A percentile compares a stretch with the other conserved stretches of the same genome.
These are phyloP conservation scores for Dalechampia spathulata DNA, from an alignment of 441 rosid genomes.

Conservation along the genomic window DNA sequence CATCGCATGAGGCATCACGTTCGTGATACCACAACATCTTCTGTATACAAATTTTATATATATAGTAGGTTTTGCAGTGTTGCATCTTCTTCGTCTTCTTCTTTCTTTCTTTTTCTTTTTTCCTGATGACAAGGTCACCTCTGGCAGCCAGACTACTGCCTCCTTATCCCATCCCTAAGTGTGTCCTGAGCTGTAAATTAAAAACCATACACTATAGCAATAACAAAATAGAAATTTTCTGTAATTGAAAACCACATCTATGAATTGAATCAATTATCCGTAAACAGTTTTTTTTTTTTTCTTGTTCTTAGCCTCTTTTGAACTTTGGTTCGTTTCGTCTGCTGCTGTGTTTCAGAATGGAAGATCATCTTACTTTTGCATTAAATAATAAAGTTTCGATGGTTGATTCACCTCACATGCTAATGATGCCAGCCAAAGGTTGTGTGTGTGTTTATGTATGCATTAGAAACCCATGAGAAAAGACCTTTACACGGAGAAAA, in stretches of 20 bases:
- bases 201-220: slow-evolving; percentile 10
- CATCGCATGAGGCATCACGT: slow-evolving; percentile 22
- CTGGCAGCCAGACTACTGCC: slow-evolving; percentile 12
- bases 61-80: slow-evolving; percentile 18
- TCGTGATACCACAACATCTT: slow-evolving; percentile 16
- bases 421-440: slow-evolving; percentile 5
- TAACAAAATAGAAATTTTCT: neutral
- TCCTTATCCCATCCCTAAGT: slow-evolving; percentile 5
- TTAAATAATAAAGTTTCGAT: no score
- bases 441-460: no score
- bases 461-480: no score
- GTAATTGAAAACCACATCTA: neutral
- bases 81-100: no score
- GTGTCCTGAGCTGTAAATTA: slow-evolving; percentile 26
- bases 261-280: slow-evolving; percentile 8
- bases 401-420: no score
- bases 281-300: neutral
- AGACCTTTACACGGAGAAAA: neutral
- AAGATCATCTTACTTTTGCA: neutral
- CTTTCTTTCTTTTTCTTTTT: slow-evolving; percentile 7
- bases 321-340: neutral
- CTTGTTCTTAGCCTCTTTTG: neutral
- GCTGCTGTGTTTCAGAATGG: no score
- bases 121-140: slow-evolving; percentile 12
- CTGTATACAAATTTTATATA: slow-evolving; percentile 20